Evolutionary conservation across 805 yeast genomes (phyloP), one percentile per base, ranked within the genome.

Genomic region (Isabelozyma pseudorhagii): DNA sequence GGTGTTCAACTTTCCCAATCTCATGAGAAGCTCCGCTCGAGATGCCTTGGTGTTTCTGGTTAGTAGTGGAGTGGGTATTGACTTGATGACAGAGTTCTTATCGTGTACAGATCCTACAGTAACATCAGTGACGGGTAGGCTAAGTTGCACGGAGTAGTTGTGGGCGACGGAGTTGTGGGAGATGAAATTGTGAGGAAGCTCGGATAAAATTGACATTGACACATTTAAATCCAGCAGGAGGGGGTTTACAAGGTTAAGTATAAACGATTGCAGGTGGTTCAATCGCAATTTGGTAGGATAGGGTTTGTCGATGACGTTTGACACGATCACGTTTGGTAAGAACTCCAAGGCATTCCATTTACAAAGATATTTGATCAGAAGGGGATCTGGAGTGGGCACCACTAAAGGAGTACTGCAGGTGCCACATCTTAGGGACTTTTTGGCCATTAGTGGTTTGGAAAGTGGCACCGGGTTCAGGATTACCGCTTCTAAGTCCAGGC

Each of bases 261-360:
- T 51, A 40, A 68, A 61, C 9, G 54, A 48, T 9, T 56, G 48
- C 31, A 49, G 61, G 5, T 49, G 31, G 8, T 57, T 61, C 17
- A 50, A 38, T 8, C 28, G 34, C 17, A 57, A 39, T 2, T n/a
- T 36, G n/a, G 49, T 50, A 13, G 48, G 55, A 38, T 29, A 48
- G 36, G 28, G 21, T 31, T 31, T 49, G 39, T 44, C 48, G 29
- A 48, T 13, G 7, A 50, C 50, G n/a, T 59, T 56, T n/a, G 64
- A 56, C 45, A 60, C 42, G 38, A 49, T 55, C 1, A 71, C 46
- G 5, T 54, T 50, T 14, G 78, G 77, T 49, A 72, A 43, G 31
- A 58, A 62, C 38, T 73, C 77, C 6, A 62, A 50, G 3, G 75
- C 75, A 45, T 65, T 61, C 54, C 62, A 69, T 46, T 66, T 68